Base-by-base conservation (phyloP, 768 basidiomycete genomes). In the Porphyrellus cyaneotinctus region DNA sequence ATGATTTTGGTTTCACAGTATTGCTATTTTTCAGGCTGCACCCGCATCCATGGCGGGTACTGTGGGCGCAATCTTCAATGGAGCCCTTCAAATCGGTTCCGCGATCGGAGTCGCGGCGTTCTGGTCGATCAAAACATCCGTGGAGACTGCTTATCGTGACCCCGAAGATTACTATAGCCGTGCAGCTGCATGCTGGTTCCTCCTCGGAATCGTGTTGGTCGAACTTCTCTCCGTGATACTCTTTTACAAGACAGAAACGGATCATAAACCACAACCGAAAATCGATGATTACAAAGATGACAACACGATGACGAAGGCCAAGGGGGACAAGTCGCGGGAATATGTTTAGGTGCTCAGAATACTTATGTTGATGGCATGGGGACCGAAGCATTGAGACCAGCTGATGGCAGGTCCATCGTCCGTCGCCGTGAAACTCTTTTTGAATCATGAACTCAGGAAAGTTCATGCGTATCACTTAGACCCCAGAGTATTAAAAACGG, bases 41-140 rank as follows among this genome's bases (percentile, higher is more conserved):
- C 80, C 80, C 6, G 52, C 75, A 9, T 69, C 70, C n/a, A 75
- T 78, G 60, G 72, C 79, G 5, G 81, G 82, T 36, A 78, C 75
- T 6, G 73, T 81, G 15, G 78, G 78, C 18, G 82, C 81, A 15
- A 75, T 83, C 36, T 80, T 80, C 70, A 80, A 79, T 51, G 72
- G 74, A 22, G 76, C 78, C 12, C 72, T 81, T 2, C 78, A 83
- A 61, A 67, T 79, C 52, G 79, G 80, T 31, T 73, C 73, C 11
- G 81, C 82, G 7, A 67, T 78, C 20, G 79, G 78, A 18, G 65
- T 78, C 30, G 77, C 82, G 14, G 71, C 72, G 23, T 71, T 80
- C 23, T 74, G 64, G 30, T 75, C 78, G 17, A 80, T 82, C 57
- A 65, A 78, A 66, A 70, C 72, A 4, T 75, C 75, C 36, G 67